Conservation (phyloP, 1,284 basidiomycete genomes). For the Coriolopsis trogii region DNA sequence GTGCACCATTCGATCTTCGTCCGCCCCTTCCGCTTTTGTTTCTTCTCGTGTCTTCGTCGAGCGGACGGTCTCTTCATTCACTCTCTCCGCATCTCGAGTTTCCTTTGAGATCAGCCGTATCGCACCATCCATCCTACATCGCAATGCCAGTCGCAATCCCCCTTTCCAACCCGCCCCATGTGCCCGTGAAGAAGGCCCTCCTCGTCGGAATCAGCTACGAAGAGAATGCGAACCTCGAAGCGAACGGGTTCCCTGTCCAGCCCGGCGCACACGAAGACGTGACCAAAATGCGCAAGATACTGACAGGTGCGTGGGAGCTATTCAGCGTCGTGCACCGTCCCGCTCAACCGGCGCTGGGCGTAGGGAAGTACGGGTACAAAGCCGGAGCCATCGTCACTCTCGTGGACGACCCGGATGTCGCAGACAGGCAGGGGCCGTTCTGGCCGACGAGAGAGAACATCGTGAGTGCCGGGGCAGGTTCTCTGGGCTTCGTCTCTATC, state of each 20-base stretch:
- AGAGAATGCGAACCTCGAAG: not conserved
- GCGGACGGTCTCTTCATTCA: no score
- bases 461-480: slow-evolving; percentile 11
- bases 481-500: not conserved
- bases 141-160: not conserved
- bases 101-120: no score
- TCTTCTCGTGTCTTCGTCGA: no score
- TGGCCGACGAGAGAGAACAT: slow-evolving; percentile 26
- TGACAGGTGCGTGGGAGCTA: slow-evolving; percentile 4
- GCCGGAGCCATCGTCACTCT: slow-evolving; percentile 21
- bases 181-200: slow-evolving; percentile 9
- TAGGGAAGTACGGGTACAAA: slow-evolving; percentile 17
- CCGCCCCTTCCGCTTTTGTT: no score
- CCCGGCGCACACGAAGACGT: slow-evolving; percentile 18
- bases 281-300: slow-evolving; percentile 3
- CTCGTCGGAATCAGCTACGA: slow-evolving; percentile 9
- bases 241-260: not conserved
- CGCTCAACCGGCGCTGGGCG: not conserved
- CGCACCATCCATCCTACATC: no score
- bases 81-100: no score
- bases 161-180: no score
- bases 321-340: not conserved
- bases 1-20: no score
- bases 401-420: slow-evolving; percentile 14
- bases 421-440: not conserved